These are phyloP conservation scores for Citrus sinensis DNA, from an alignment of 345 rosid genomes.

Conservation along the genomic window DVS_A1.0 CM039168.1:2437501-2438000, in stretches of 20 bases:
- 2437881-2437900: conserved; percentile 73
- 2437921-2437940: conserved; percentile 41
- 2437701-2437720: conserved; percentile 80
- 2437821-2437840: conserved; percentile 23
- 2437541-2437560: background rate
- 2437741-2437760: conserved; percentile 76
- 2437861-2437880: conserved; percentile 70
- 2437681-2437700: conserved; percentile 88
- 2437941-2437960: conserved; percentile 37
- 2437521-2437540: background rate
- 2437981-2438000: conserved; percentile 66
- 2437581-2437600: background rate
- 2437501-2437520: background rate
- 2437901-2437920: conserved; percentile 63
- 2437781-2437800: conserved; percentile 45
- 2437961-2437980: conserved; percentile 68
- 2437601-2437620: conserved; percentile 22
- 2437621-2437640: conserved; percentile 87
- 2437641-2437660: conserved; percentile 90
- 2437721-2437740: conserved; percentile 82
- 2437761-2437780: conserved; percentile 71
- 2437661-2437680: conserved; percentile 91
- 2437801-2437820: conserved; percentile 15
- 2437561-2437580: background rate
- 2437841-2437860: conserved; percentile 58